These are phyloP conservation scores for Oropetium thomaeum DNA, from an alignment of 176 grass and related monocot genomes.

Conservation along the genomic window DNA sequence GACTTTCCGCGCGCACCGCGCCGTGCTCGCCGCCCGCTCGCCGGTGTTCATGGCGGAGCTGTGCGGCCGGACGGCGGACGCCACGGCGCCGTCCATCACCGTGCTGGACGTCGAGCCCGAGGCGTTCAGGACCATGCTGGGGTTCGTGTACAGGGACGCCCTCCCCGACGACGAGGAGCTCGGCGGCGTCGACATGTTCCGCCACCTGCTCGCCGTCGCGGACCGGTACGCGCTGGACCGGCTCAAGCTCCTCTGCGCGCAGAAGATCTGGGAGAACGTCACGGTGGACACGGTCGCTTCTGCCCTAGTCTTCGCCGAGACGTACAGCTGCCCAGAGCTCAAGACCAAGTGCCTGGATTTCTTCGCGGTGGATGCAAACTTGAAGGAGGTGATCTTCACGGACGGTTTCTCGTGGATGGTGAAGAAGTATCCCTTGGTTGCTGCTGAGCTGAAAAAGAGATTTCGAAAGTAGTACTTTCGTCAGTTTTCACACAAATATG, in stretches of 20 bases:
- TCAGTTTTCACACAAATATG: too few species aligned
- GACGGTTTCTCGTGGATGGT: too few species aligned
- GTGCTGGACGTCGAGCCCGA: not conserved
- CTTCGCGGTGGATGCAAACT: too few species aligned
- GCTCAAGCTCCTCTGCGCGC: constrained; percentile 43
- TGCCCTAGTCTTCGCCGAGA: constrained; percentile 37
- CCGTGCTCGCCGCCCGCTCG: constrained; percentile 36
- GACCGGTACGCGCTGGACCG: constrained; percentile 43
- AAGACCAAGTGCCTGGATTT: too few species aligned
- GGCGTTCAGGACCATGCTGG: constrained; percentile 17
- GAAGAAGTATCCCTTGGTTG: too few species aligned
- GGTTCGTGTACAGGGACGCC: constrained; percentile 45
- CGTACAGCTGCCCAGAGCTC: constrained; percentile 19
- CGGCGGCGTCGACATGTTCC: not conserved
- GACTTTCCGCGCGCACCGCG: constrained; percentile 30
- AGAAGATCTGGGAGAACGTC: constrained; percentile 26
- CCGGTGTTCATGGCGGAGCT: constrained; percentile 39
- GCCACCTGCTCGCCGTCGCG: constrained; percentile 17
- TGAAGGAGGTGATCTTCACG: too few species aligned
- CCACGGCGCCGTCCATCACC: not conserved
- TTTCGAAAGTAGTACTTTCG: too few species aligned
- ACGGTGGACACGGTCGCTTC: constrained; percentile 28
- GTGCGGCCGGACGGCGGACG: constrained; percentile 24
- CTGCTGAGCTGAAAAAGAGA: too few species aligned
- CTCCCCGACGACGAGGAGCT: not conserved